Evolutionary conservation across 2,329 filamentous ascomycete species (phyloP).

Genomic region (Penicillium janthinellum): DNA sequence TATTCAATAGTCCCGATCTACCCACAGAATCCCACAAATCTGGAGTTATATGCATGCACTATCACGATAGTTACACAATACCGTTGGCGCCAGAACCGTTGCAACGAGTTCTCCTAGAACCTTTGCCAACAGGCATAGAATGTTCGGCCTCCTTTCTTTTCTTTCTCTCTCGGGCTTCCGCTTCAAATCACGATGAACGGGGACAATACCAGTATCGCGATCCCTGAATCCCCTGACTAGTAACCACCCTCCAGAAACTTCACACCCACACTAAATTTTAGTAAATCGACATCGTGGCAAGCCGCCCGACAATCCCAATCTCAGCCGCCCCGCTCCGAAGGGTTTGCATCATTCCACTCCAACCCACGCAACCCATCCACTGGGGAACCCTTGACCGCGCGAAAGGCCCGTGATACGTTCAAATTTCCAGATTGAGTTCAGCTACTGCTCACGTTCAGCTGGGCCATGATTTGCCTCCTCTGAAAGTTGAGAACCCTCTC

Average conservation of each 20-base stretch:
- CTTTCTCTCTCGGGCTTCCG: background rate
- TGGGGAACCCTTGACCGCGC: background rate
- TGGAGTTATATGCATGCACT: background rate
- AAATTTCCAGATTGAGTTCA: background rate
- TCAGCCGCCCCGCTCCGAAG: background rate
- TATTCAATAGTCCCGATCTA: background rate
- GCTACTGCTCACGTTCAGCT: background rate
- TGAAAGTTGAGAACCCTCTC: background rate
- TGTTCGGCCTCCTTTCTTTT: background rate
- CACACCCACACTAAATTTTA: constrained; percentile 6
- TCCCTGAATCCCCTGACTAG: background rate
- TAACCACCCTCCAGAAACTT: background rate
- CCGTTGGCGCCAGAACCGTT: background rate
- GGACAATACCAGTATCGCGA: background rate
- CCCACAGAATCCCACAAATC: background rate
- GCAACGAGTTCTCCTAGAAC: background rate
- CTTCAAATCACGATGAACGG: background rate
- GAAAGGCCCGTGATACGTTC: background rate
- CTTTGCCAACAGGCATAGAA: constrained; percentile 1
- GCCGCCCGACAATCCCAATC: constrained; percentile 15
- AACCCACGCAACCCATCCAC: background rate
- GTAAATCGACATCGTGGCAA: constrained; percentile 5
- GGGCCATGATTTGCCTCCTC: background rate
- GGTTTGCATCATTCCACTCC: background rate
- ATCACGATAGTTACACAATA: background rate